Evolutionary conservation across 768 basidiomycete species (phyloP).

Genomic region (Royoungia palumana): DNA sequence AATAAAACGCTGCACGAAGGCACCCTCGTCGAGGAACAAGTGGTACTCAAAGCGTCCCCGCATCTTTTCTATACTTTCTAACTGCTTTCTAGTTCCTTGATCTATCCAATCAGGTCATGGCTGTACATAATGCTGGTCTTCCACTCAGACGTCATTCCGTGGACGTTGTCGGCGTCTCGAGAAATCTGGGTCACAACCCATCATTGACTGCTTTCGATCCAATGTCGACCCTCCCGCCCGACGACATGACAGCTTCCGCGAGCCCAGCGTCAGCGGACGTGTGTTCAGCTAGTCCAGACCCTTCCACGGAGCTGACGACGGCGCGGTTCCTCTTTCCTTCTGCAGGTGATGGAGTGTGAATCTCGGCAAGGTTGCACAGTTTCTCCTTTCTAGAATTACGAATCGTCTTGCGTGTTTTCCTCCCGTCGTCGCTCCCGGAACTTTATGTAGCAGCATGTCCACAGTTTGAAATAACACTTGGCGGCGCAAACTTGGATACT

Average conservation of each 20-base stretch:
- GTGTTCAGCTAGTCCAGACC: constrained; percentile 17
- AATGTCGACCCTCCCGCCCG: constrained; percentile 8
- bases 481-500: background rate
- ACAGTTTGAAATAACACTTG: no score
- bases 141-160: constrained; percentile 33
- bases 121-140: constrained; percentile 19
- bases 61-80: background rate
- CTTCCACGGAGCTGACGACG: constrained; percentile 13
- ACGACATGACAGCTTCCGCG: constrained; percentile 20
- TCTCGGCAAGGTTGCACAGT: background rate
- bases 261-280: constrained; percentile 24
- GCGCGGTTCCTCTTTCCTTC: constrained; percentile 19
- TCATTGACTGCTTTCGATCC: constrained; percentile 17
- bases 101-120: constrained; percentile 27
- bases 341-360: constrained; percentile 13
- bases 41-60: constrained; percentile 33
- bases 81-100: constrained; percentile 26
- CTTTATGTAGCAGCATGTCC: no score
- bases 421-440: no score
- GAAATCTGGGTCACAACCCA: constrained; percentile 8
- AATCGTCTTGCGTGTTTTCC: background rate
- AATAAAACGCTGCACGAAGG: constrained; percentile 48
- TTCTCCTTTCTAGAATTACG: background rate
- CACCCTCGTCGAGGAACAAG: constrained; percentile 53
- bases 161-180: constrained; percentile 17